Percentiles rank a stretch among this genome's conserved stretches.
Conservation (phyloP, 2,329 filamentous ascomycete genomes). For the Apiospora rasikravindrae region DNA sequence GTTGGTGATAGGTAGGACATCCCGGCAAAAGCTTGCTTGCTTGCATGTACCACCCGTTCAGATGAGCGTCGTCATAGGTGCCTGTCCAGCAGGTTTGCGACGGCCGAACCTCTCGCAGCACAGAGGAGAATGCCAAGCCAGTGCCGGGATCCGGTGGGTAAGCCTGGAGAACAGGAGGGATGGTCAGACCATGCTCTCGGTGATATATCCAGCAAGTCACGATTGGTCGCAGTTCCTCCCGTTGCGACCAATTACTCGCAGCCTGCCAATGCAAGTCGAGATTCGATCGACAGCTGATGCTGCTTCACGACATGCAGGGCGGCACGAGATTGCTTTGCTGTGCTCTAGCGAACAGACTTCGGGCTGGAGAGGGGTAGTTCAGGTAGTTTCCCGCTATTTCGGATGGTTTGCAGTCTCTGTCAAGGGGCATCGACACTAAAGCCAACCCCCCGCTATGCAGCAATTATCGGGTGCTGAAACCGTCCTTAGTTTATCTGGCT, state of each 20-base stretch:
- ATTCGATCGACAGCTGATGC: background rate
- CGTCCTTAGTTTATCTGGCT: background rate
- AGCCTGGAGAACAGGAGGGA: background rate
- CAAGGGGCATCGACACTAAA: background rate
- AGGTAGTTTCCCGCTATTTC: background rate
- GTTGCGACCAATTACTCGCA: background rate
- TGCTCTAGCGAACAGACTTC: background rate
- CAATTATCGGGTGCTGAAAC: background rate
- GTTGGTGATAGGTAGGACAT: background rate
- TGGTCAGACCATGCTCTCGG: slow-evolving; percentile 1
- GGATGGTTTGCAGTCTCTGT: slow-evolving; percentile 2
- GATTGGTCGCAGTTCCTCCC: background rate
- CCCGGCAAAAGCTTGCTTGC: slow-evolving; percentile 5
- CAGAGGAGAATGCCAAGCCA: background rate
- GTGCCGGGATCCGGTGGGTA: slow-evolving; percentile 11
- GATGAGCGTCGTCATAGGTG: slow-evolving; percentile 11
- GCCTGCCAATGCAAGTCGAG: background rate
- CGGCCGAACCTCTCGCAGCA: background rate
- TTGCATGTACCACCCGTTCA: slow-evolving; percentile 2
- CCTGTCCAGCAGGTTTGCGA: slow-evolving; percentile 1
- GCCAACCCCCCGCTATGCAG: background rate
- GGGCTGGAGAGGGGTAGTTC: background rate
- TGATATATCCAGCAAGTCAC: background rate
- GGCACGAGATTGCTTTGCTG: slow-evolving; percentile 5
- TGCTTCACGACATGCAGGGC: background rate